Evolutionary conservation across 2,329 filamentous ascomycete species (phyloP).

Genomic region (Trichoderma citrinoviride): DNA sequence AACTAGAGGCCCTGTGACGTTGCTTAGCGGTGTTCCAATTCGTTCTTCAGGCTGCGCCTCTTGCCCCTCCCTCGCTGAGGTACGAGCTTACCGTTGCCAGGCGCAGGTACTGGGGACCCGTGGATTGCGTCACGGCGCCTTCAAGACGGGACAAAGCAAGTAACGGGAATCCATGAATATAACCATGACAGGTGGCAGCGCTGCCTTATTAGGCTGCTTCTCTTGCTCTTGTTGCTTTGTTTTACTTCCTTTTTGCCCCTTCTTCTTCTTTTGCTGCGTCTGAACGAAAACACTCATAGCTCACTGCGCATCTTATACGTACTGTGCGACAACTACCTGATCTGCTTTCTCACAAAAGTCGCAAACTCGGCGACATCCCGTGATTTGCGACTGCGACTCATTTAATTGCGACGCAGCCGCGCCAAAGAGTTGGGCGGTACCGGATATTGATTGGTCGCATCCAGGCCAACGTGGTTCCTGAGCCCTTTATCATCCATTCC

Average conservation of each 20-base stretch:
- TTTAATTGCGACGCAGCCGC: too few species aligned
- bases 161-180: not conserved
- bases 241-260: not conserved
- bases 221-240: not conserved
- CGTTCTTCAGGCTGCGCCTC: conserved; percentile 2
- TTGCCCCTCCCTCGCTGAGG: conserved; percentile 7
- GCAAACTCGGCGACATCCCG: not conserved
- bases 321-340: too few species aligned
- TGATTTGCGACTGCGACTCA: not conserved
- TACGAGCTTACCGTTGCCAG: not conserved
- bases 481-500: too few species aligned
- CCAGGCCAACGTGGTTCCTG: not conserved
- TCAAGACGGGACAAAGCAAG: not conserved
- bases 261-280: not conserved
- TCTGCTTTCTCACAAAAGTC: not conserved
- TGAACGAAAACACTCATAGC: too few species aligned
- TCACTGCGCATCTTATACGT: too few species aligned
- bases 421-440: not conserved
- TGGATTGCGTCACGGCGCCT: conserved; percentile 23
- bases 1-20: conserved; percentile 16
- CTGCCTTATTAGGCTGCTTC: not conserved
- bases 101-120: not conserved
- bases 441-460: not conserved
- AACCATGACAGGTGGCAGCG: not conserved
- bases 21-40: conserved; percentile 1